phyloP scores from a whole-genome alignment of 2,329 filamentous ascomycete genomes.

The Aspergillus brasiliensis region DNA sequence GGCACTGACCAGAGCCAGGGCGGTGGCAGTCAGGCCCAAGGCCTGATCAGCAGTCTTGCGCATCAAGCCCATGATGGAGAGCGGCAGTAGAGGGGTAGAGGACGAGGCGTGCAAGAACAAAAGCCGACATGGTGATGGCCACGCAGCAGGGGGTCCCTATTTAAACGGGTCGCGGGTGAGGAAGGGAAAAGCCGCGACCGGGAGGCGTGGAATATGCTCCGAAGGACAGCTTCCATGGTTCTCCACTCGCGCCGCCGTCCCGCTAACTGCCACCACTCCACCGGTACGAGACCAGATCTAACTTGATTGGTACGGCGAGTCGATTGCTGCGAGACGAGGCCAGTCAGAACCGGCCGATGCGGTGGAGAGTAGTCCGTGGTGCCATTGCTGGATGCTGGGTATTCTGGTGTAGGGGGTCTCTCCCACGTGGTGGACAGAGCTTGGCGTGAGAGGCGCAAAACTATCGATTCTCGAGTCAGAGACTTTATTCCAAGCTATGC shows the following conservation, averaged over 20 bases:
- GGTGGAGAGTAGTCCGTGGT: not conserved
- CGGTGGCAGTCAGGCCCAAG: conserved; percentile 17
- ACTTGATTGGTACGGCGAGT: no score
- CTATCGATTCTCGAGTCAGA: not conserved
- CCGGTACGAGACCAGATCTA: not conserved
- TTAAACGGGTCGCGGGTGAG: not conserved
- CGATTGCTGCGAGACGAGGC: not conserved
- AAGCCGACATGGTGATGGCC: not conserved
- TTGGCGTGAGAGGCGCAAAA: not conserved
- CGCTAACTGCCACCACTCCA: not conserved
- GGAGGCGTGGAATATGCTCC: not conserved
- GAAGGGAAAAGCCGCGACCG: not conserved
- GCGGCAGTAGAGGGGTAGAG: not conserved
- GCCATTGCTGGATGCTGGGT: not conserved
- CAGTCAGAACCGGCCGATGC: not conserved
- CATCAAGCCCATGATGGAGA: conserved; percentile 17
- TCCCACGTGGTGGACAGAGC: not conserved
- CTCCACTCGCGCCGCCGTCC: not conserved
- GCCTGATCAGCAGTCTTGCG: conserved; percentile 6
- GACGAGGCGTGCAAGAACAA: not conserved
- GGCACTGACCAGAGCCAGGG: conserved; percentile 13
- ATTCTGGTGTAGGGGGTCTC: no score
- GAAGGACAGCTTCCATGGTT: not conserved
- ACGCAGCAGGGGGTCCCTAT: not conserved
- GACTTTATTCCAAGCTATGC: not conserved